phyloP scores from a whole-genome alignment of 2,329 filamentous ascomycete species.

The Leptosphaerulina australis region DNA sequence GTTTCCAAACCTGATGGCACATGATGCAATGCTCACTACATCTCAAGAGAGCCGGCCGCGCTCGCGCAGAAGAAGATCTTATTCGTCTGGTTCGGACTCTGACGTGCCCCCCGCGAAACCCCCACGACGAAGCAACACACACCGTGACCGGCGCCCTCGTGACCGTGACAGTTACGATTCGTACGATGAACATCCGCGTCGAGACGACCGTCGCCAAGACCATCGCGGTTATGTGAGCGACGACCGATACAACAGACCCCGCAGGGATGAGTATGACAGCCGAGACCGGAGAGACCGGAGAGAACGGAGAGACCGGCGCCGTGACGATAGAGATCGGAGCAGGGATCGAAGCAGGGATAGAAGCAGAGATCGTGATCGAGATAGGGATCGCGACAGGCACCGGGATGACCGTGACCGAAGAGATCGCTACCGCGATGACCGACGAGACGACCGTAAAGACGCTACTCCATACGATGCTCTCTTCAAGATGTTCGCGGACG shows the following conservation, averaged over 20 bases:
- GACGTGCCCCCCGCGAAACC: slow-evolving; percentile 24
- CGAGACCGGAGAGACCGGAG: slow-evolving; percentile 18
- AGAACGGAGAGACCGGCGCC: slow-evolving; percentile 17
- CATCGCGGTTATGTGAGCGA: slow-evolving; percentile 38
- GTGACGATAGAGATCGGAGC: slow-evolving; percentile 20
- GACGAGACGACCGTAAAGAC: slow-evolving; percentile 21
- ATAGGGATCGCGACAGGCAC: slow-evolving; percentile 12
- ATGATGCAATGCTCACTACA: slow-evolving; percentile 9
- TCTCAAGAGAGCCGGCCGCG: slow-evolving; percentile 18
- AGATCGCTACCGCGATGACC: slow-evolving; percentile 15
- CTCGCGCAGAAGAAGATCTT: slow-evolving; percentile 26
- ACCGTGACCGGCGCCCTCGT: slow-evolving; percentile 24
- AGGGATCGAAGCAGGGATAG: slow-evolving; percentile 13
- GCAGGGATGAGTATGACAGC: slow-evolving; percentile 24
- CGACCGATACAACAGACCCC: slow-evolving; percentile 32
- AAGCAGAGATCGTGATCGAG: slow-evolving; percentile 11
- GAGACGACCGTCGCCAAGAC: slow-evolving; percentile 20
- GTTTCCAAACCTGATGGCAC: not conserved
- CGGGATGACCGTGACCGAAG: slow-evolving; percentile 23
- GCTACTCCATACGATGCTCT: slow-evolving; percentile 16
- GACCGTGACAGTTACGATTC: slow-evolving; percentile 34
- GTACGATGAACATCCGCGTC: slow-evolving; percentile 35
- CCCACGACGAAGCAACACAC: slow-evolving; percentile 29
- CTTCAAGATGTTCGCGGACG: slow-evolving; percentile 15
- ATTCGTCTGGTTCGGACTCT: slow-evolving; percentile 30